phyloP scores from a whole-genome alignment of 805 yeast species.

The Candida quercuum region DNA sequence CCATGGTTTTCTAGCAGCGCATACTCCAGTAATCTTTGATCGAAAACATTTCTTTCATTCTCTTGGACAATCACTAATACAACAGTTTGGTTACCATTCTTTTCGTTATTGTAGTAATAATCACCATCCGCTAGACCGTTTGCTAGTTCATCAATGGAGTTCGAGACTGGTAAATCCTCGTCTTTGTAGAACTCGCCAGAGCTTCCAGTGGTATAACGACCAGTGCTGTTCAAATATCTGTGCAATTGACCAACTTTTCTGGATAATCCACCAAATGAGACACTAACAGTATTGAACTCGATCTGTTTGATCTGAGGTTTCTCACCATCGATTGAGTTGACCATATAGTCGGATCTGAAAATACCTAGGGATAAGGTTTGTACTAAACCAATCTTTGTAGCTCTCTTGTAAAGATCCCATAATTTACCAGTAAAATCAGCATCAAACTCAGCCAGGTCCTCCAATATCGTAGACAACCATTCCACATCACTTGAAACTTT shows the following conservation, averaged over 20 bases:
- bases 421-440: slow-evolving; percentile 78
- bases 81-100: slow-evolving; percentile 34
- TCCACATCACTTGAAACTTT: slow-evolving; percentile 49
- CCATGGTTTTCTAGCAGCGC: slow-evolving; percentile 51
- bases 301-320: slow-evolving; percentile 72
- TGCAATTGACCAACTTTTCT: slow-evolving; percentile 77
- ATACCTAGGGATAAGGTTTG: slow-evolving; percentile 77
- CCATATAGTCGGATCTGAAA: slow-evolving; percentile 87
- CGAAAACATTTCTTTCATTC: slow-evolving; percentile 83
- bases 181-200: slow-evolving; percentile 38
- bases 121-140: slow-evolving; percentile 67
- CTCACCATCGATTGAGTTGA: slow-evolving; percentile 40
- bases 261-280: slow-evolving; percentile 90
- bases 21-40: slow-evolving; percentile 83
- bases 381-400: slow-evolving; percentile 40
- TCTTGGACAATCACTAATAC: slow-evolving; percentile 80
- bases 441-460: slow-evolving; percentile 54
- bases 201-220: slow-evolving; percentile 42
- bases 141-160: slow-evolving; percentile 58
- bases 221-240: slow-evolving; percentile 52
- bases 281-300: slow-evolving; percentile 94
- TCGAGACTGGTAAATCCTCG: slow-evolving; percentile 57
- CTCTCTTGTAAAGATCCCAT: slow-evolving; percentile 51
- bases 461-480: slow-evolving; percentile 60
- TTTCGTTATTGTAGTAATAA: slow-evolving; percentile 40